Evolutionary conservation across 1,284 basidiomycete genomes (phyloP).

Genomic region (Entoloma clypeatum): DNA sequence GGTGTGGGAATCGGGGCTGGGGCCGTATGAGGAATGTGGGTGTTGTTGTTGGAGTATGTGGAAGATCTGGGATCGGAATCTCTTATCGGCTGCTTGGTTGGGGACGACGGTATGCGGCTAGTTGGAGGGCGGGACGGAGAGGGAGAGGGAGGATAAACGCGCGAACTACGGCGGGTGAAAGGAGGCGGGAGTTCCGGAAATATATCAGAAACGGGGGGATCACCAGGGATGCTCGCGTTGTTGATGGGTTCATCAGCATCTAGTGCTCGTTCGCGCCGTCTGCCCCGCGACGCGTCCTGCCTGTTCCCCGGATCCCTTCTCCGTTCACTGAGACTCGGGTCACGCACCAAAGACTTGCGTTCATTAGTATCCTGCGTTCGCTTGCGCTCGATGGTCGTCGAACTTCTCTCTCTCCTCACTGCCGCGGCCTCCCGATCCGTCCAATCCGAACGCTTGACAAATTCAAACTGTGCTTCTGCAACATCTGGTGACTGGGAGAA

Average conservation of each 20-base stretch:
- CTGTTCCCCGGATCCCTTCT: slow-evolving; percentile 40
- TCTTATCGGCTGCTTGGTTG: slow-evolving; percentile 17
- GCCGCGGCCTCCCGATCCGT: slow-evolving; percentile 70
- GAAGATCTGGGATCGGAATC: slow-evolving; percentile 17
- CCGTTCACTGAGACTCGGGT: slow-evolving; percentile 45
- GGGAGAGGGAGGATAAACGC: slow-evolving; percentile 46
- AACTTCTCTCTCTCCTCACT: slow-evolving; percentile 61
- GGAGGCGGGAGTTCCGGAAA: slow-evolving; percentile 32
- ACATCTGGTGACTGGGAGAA: slow-evolving; percentile 48
- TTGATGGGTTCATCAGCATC: slow-evolving; percentile 32
- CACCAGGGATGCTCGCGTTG: slow-evolving; percentile 25
- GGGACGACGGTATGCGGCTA: slow-evolving; percentile 32
- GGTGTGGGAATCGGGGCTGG: slow-evolving; percentile 32
- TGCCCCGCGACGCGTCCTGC: slow-evolving; percentile 50
- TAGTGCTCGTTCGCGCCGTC: slow-evolving; percentile 54
- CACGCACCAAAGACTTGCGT: slow-evolving; percentile 32
- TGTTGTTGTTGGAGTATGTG: slow-evolving; percentile 22
- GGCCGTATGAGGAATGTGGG: slow-evolving; percentile 21
- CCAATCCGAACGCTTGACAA: slow-evolving; percentile 79
- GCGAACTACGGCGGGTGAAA: slow-evolving; percentile 35
- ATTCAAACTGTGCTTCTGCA: slow-evolving; percentile 67
- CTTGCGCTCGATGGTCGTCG: slow-evolving; percentile 51
- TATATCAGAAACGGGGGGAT: slow-evolving; percentile 22
- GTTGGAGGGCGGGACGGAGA: slow-evolving; percentile 48
- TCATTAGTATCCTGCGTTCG: slow-evolving; percentile 48